Evolutionary conservation across 257 asterid genomes (phyloP).

Genomic region (Solanum clarkiae): DNA sequence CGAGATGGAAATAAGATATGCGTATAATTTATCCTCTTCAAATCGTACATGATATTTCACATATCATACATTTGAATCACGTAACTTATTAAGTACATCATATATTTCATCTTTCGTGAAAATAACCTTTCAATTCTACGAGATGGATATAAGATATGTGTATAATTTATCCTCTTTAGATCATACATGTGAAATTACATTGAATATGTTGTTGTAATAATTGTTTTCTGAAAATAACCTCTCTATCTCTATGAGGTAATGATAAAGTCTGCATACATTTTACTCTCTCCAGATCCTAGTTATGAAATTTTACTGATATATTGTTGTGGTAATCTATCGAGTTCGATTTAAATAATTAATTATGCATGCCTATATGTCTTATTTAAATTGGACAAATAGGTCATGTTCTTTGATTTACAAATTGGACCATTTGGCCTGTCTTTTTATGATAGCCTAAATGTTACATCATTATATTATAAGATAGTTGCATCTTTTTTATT

Average conservation of each 20-base stretch:
- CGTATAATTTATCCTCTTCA: too few species aligned
- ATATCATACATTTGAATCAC: not conserved
- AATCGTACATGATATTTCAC: not conserved
- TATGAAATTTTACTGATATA: not conserved
- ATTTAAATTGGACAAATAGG: not conserved
- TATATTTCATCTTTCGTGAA: not conserved
- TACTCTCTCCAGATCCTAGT: not conserved
- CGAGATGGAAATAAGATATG: too few species aligned
- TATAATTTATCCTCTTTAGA: too few species aligned
- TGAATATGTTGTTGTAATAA: not conserved
- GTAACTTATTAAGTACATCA: not conserved
- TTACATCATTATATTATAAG: not conserved
- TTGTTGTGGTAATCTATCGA: not conserved
- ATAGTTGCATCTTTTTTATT: not conserved
- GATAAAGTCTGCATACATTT: not conserved
- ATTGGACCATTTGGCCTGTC: not conserved
- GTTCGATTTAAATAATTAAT: not conserved
- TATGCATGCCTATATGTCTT: not conserved
- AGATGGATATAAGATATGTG: too few species aligned
- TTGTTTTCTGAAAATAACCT: not conserved
- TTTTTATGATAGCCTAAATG: not conserved
- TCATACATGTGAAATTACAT: too few species aligned
- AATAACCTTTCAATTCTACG: not conserved
- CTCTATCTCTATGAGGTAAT: too few species aligned
- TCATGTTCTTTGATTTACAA: not conserved